Base-by-base conservation (phyloP, 176 grass and related monocot species). In the Echinochloa phyllopogon region DNA sequence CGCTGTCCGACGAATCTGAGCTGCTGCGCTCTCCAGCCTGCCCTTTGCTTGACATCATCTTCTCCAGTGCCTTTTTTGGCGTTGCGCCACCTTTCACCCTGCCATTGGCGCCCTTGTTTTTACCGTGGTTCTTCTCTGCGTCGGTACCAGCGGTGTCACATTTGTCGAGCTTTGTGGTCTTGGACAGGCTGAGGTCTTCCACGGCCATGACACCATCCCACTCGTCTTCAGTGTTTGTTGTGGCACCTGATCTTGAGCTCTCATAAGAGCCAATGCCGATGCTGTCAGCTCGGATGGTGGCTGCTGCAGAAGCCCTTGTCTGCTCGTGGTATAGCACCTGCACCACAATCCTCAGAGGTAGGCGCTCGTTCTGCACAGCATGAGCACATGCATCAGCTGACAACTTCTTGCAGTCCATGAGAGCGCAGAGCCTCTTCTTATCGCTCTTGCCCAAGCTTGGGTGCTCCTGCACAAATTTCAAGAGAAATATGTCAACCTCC, bases 241-340 rank as follows among this genome's bases (percentile, higher is more conserved):
- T 99, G 57, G 90, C 86, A 5, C 77, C 93, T 41, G 96, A 99
- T 52, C 93, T 93, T 51, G 96, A 99, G 78, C 96, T 99, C 77
- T 92, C 93, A 27, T 99, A 96, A 55, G 96, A 99, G 51, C 89
- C 86, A 5, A 89, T 79, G 66, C 82, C 84, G 20, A 83, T 87
- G 67, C 91, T 98, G 52, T 91, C 92, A 10, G 90, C 86, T 47
- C 89, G 90, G 85, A 82, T 72, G 17, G 91, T 92, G 16, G 86
- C 91, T 20, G 81, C 81, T 11, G 89, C 89, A 33, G 87, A 91
- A 49, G 91, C 74, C 67, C 93, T 93, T 37, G 90, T 82, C 74
- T 99, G 96, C 86, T 99, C 91, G 4, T 92, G 83, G 93, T 90
- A 99, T 1, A 99, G 86, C 62, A 99, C 91, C 81, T 96, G 96